Percentiles rank a stretch among this genome's conserved stretches.
phyloP scores from a whole-genome alignment of 805 yeast species.

The Candida ponderosae region DNA sequence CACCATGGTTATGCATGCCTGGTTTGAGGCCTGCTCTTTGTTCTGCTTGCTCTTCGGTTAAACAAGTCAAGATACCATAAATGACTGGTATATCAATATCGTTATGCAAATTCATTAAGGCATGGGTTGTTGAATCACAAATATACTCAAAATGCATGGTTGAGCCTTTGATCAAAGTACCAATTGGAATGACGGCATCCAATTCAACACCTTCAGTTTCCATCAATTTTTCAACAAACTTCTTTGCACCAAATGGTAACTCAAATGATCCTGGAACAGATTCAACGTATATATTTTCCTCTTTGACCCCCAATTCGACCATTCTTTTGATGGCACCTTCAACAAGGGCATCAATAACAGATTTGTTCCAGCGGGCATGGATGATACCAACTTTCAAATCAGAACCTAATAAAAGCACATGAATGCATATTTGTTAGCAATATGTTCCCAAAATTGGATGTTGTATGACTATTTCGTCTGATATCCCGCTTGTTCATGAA shows the following conservation, averaged over 20 bases:
- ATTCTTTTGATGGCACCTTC: slow-evolving; percentile 65
- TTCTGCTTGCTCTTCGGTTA: slow-evolving; percentile 91
- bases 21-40: slow-evolving; percentile 86
- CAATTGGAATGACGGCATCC: slow-evolving; percentile 90
- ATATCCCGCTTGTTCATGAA: background rate
- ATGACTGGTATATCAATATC: slow-evolving; percentile 70
- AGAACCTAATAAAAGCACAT: slow-evolving; percentile 26
- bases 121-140: slow-evolving; percentile 81
- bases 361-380: slow-evolving; percentile 92
- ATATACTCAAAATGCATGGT: slow-evolving; percentile 99
- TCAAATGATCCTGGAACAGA: slow-evolving; percentile 95
- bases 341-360: slow-evolving; percentile 71
- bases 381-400: slow-evolving; percentile 72
- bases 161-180: slow-evolving; percentile 90
- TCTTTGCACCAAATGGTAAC: slow-evolving; percentile 74
- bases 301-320: slow-evolving; percentile 57
- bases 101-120: slow-evolving; percentile 75
- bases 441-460: too few species aligned
- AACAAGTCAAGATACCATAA: slow-evolving; percentile 88
- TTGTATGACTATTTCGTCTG: slow-evolving; percentile 7
- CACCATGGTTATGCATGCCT: slow-evolving; percentile 88
- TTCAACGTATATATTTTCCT: slow-evolving; percentile 71
- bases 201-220: slow-evolving; percentile 35
- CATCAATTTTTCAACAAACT: slow-evolving; percentile 34
- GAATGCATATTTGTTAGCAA: background rate